Evolutionary conservation across 2,329 filamentous ascomycete species (phyloP).

Genomic region (Aureobasidium leucospermi): DNA sequence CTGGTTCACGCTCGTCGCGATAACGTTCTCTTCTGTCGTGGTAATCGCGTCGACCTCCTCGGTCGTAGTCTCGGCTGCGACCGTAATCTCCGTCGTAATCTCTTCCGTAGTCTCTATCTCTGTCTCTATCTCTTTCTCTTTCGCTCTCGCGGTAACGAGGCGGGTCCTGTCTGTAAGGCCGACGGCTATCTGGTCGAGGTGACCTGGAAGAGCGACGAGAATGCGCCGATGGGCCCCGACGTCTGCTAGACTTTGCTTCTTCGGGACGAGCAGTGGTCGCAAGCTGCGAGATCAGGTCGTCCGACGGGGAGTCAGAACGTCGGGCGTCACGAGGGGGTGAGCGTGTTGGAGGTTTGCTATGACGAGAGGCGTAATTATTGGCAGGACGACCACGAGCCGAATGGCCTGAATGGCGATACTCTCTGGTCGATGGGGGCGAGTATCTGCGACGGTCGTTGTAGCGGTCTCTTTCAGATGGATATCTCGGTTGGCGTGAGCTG

Average conservation of each 20-base stretch:
- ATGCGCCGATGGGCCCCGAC: background rate
- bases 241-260: conserved; percentile 11
- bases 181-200: conserved; percentile 18
- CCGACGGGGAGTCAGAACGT: conserved; percentile 19
- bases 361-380: conserved; percentile 11
- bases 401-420: conserved; percentile 2
- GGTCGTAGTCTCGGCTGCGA: background rate
- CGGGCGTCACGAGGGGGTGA: background rate
- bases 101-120: conserved; percentile 12
- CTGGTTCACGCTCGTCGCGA: conserved; percentile 11
- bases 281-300: conserved; percentile 17
- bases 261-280: conserved; percentile 9
- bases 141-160: conserved; percentile 14
- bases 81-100: conserved; percentile 11
- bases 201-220: conserved; percentile 19
- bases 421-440: conserved; percentile 12
- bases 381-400: conserved; percentile 11
- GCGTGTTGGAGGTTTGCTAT: conserved; percentile 10
- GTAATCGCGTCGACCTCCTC: conserved; percentile 14
- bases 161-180: conserved; percentile 23
- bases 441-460: conserved; percentile 14
- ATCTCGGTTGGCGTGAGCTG: conserved; percentile 24
- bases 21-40: conserved; percentile 12
- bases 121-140: conserved; percentile 7
- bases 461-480: conserved; percentile 22